Conservation (phyloP, 257 asterid species). For the Solanum gandarillasii region DNA sequence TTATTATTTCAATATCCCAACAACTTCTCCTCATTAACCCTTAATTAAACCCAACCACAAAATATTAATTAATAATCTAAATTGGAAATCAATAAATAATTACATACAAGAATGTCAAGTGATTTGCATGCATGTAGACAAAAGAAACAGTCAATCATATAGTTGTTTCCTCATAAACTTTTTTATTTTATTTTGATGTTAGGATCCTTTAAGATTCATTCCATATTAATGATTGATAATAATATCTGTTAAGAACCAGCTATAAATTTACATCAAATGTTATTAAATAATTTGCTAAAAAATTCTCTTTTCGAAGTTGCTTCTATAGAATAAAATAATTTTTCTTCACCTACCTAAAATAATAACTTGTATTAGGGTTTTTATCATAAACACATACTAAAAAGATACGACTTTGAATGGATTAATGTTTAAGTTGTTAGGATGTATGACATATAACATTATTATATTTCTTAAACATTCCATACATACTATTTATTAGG, state of each 20-base stretch:
- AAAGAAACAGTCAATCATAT: background rate
- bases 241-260: background rate
- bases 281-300: background rate
- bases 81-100: background rate
- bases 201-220: background rate
- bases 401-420: background rate
- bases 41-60: background rate
- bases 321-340: background rate
- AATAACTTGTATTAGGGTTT: background rate
- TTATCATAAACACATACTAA: background rate
- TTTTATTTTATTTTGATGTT: background rate
- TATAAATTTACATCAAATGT: background rate
- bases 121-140: slow-evolving; percentile 1
- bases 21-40: background rate
- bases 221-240: background rate
- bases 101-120: background rate
- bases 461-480: background rate
- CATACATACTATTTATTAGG: background rate
- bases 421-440: background rate
- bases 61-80: background rate
- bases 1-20: background rate
- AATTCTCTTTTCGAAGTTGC: background rate
- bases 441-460: background rate
- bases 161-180: background rate
- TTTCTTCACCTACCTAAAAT: background rate